Conservation (phyloP, 2,329 filamentous ascomycete species). For the Blastomyces emzantsi region DNA sequence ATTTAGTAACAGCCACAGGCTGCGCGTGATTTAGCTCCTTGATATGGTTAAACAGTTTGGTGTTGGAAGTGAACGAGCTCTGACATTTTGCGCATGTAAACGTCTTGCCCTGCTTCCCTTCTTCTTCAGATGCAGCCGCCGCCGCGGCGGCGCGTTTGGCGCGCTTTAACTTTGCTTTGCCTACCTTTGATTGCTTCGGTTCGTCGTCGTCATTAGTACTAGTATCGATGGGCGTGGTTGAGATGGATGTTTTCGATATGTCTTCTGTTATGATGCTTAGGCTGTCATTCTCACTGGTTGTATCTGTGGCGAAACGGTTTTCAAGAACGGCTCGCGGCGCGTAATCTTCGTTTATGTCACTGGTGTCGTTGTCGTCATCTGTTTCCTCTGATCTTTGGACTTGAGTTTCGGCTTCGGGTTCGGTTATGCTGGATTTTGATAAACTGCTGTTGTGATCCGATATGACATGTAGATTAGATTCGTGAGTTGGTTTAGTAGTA, state of each 20-base stretch:
- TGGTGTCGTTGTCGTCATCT: slow-evolving; percentile 12
- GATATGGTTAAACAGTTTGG: slow-evolving; percentile 65
- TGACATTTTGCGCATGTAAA: slow-evolving; percentile 71
- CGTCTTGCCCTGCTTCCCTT: slow-evolving; percentile 22
- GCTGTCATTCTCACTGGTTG: slow-evolving; percentile 12
- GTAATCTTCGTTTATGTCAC: slow-evolving; percentile 28
- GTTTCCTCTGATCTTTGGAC: neutral
- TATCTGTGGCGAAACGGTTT: slow-evolving; percentile 27
- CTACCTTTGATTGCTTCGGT: slow-evolving; percentile 29
- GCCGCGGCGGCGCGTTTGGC: slow-evolving; percentile 40
- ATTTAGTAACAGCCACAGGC: slow-evolving; percentile 22
- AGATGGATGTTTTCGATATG: slow-evolving; percentile 14
- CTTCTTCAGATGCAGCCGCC: slow-evolving; percentile 18
- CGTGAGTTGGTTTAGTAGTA: neutral
- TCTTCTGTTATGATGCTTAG: slow-evolving; percentile 16
- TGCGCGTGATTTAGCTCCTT: slow-evolving; percentile 57
- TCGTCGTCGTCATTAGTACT: slow-evolving; percentile 12
- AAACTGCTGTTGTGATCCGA: neutral
- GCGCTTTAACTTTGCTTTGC: slow-evolving; percentile 47
- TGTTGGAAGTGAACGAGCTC: slow-evolving; percentile 66
- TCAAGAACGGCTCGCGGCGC: slow-evolving; percentile 35
- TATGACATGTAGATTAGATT: neutral
- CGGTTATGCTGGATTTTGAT: neutral
- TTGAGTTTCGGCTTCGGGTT: slow-evolving; percentile 13
- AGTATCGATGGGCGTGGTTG: slow-evolving; percentile 11